Percentiles rank a stretch among this genome's conserved stretches.
phyloP scores from a whole-genome alignment of 2,329 filamentous ascomycete species.

The Phialemonium atrogriseum region DNA sequence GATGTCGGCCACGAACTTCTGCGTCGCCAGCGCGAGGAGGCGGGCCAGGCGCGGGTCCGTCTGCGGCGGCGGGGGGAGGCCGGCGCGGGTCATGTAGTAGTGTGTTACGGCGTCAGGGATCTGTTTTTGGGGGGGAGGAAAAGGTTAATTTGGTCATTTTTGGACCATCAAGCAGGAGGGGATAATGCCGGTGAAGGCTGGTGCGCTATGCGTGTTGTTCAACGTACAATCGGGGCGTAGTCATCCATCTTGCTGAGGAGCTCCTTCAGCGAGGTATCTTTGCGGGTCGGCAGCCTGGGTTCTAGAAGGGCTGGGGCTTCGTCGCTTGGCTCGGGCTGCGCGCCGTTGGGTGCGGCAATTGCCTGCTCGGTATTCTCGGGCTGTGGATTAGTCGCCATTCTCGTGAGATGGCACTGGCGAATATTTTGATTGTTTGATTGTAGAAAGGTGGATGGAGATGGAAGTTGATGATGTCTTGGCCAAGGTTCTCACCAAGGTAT shows the following conservation, averaged over 20 bases:
- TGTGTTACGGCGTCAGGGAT: constrained; percentile 96
- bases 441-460: no score
- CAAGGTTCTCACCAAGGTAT: no score
- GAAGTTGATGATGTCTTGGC: constrained; percentile 1
- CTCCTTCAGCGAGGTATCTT: constrained; percentile 86
- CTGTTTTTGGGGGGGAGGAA: constrained; percentile 34
- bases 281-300: constrained; percentile 65
- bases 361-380: constrained; percentile 14
- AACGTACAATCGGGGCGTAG: constrained; percentile 85
- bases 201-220: no score
- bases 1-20: constrained; percentile 97
- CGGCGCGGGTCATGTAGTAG: constrained; percentile 95
- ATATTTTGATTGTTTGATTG: constrained; percentile 2
- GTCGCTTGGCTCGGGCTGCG: constrained; percentile 4
- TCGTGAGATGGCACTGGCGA: constrained; percentile 2
- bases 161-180: background rate
- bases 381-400: constrained; percentile 13
- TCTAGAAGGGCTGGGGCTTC: constrained; percentile 30
- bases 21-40: constrained; percentile 91
- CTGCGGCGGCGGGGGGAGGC: constrained; percentile 84
- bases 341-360: constrained; percentile 9
- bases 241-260: constrained; percentile 97
- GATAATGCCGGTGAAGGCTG: background rate
- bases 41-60: constrained; percentile 86
- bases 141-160: background rate